Base-by-base conservation (phyloP, 2,329 filamentous ascomycete genomes). In the Penicillium oxalicum region DNA sequence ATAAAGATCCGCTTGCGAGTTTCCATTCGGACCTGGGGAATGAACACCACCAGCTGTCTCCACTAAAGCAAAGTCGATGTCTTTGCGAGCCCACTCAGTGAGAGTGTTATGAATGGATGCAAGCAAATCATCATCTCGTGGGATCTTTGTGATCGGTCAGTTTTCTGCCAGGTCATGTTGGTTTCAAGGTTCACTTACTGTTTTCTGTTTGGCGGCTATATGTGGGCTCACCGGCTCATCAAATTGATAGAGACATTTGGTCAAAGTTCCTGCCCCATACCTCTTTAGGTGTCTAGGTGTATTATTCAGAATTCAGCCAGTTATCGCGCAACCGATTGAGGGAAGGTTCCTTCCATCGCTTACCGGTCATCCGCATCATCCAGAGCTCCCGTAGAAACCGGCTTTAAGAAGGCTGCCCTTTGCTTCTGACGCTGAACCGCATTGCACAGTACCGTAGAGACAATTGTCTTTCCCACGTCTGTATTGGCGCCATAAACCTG, bases 401-500 rank as follows among this genome's bases (percentile, higher is more conserved):
- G 88, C 66, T 94, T 94, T 47, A 94, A 64, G 65, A 87, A 94
- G 9, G 78, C 75, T 1, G 83, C 77, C 18, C 78, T 75, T 6
- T 67, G 49, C 5, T 61, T 61, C 27, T 70, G 69, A 26, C 70
- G 73, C 34, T 70, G 71, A 4, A 83, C 77, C 7, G 84, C 78
- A 53, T 80, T 82, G 65, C 82, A 86, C 3, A 94, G 73, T 9
- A 89, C 69, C 0, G 87, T 89, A 2, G 86, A 84, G 49, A 90
- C 78, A 29, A 94, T 80, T 0, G 88, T 94, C 74, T 94, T 94
- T 55, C 88, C 88, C 26, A 93, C 87, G 56, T 87, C 82, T 0
- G 88, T 93, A 60, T 91, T 93, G 40, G 88, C 86, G 27, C 88
- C 88, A 61, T 87, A 94, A 34, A 94, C 74, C 67, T 93, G 88